Evolutionary conservation across 164 flowering plant genomes (phyloP).

Genomic region (Sextonia rubra): DNA sequence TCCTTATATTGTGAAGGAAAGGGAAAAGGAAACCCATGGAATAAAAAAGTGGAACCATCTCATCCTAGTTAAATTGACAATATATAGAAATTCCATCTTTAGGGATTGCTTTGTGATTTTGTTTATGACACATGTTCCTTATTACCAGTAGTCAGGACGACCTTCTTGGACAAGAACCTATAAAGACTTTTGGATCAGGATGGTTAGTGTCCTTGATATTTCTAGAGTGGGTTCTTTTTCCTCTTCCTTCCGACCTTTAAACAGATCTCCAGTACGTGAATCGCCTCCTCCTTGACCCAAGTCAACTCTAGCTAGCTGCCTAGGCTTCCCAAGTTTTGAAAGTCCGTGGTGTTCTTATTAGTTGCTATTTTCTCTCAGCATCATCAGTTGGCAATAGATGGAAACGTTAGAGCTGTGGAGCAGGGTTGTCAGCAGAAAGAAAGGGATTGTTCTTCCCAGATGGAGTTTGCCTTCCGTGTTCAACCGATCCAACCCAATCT

Average conservation of each 20-base stretch:
- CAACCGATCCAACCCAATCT: constrained; percentile 77
- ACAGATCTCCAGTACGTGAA: not conserved
- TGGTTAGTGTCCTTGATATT: not conserved
- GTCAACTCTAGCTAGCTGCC: not conserved
- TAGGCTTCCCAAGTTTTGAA: not conserved
- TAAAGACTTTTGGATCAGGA: not conserved
- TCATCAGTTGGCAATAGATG: constrained; percentile 29
- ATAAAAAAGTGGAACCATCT: not conserved
- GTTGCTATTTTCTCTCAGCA: constrained; percentile 5
- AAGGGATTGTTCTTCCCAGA: constrained; percentile 29
- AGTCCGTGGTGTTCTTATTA: not conserved
- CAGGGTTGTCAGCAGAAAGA: constrained; percentile 24
- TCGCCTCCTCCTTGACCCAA: not conserved
- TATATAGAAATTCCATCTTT: not conserved
- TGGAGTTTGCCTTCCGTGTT: constrained; percentile 52
- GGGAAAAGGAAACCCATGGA: not conserved
- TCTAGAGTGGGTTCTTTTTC: not conserved
- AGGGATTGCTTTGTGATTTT: not conserved
- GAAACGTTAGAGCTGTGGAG: constrained; percentile 27
- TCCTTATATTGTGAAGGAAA: not conserved
- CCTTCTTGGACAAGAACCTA: not conserved
- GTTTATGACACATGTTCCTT: not conserved
- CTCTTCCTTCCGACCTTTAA: not conserved
- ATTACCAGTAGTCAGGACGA: not conserved
- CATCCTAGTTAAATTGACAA: not conserved